These are phyloP conservation scores for Elongisporangium prolatum DNA, from an alignment of 352 stramenopile genomes.

Conservation along the genomic window DNA sequence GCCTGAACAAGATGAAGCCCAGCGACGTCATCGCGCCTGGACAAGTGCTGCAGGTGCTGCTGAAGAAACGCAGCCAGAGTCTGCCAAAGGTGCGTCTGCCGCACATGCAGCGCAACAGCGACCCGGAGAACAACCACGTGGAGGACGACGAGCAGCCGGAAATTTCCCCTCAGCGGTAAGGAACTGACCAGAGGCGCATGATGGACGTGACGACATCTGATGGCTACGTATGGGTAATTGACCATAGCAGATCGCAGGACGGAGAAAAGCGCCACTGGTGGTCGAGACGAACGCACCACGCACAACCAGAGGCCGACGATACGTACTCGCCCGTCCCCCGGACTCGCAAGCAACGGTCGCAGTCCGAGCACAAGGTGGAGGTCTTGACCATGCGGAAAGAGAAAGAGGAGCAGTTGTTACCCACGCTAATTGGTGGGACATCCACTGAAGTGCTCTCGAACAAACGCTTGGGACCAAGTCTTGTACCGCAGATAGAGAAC, in stretches of 20 bases:
- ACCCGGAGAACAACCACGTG: conserved; percentile 5
- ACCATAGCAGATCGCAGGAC: neutral
- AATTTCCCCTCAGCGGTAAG: conserved; percentile 7
- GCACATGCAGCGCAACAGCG: conserved; percentile 7
- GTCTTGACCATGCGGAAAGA: conserved; percentile 17
- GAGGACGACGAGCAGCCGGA: conserved; percentile 8
- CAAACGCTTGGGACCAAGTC: conserved; percentile 17
- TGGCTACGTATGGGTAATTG: neutral
- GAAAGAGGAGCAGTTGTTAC: conserved; percentile 29
- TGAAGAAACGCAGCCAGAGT: conserved; percentile 41
- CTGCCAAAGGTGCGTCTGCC: conserved; percentile 20
- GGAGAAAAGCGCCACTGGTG: neutral
- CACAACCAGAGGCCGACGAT: conserved; percentile 6
- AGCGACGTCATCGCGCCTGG: conserved; percentile 30
- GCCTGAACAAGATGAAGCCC: conserved; percentile 46
- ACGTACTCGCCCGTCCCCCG: neutral
- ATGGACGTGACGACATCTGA: neutral
- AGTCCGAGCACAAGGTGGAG: conserved; percentile 17
- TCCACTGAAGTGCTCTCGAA: conserved; percentile 47
- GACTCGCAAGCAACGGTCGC: conserved; percentile 22
- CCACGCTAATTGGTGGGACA: conserved; percentile 41
- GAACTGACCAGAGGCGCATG: neutral
- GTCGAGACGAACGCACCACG: neutral
- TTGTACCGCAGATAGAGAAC: conserved; percentile 64
- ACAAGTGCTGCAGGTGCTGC: conserved; percentile 35